phyloP scores from a whole-genome alignment of 2,329 filamentous ascomycete species.

The Chrysoporthe austroafricana region DNA sequence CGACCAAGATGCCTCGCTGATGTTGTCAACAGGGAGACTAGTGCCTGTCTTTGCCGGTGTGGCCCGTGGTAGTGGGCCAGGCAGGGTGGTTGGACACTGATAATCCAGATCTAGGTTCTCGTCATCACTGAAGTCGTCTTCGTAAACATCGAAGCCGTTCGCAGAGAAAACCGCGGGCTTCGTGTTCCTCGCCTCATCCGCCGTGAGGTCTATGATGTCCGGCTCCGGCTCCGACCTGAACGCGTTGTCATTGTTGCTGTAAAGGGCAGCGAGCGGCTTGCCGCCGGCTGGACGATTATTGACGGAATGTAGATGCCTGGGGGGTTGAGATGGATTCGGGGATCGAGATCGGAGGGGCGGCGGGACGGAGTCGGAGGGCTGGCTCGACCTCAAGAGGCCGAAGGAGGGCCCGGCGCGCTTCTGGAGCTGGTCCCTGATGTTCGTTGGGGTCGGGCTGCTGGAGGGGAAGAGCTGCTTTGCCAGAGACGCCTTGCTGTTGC shows the following conservation, averaged over 20 bases:
- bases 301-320: conserved; percentile 26
- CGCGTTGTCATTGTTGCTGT: conserved; percentile 47
- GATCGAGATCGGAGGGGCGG: conserved; percentile 41
- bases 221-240: conserved; percentile 47
- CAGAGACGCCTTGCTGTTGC: conserved; percentile 34
- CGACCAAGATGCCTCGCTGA: conserved; percentile 68
- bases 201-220: conserved; percentile 43
- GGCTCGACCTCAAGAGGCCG: conserved; percentile 26
- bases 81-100: conserved; percentile 60
- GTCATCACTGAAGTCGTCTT: conserved; percentile 88
- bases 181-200: conserved; percentile 33
- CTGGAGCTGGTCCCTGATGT: conserved; percentile 56
- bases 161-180: conserved; percentile 33
- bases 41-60: conserved; percentile 29
- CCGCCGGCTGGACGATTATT: conserved; percentile 29
- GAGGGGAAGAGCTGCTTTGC: conserved; percentile 61
- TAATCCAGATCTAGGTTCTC: conserved; percentile 73
- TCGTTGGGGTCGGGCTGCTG: conserved; percentile 53
- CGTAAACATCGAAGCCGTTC: conserved; percentile 64
- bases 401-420: conserved; percentile 40
- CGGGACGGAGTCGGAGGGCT: conserved; percentile 21
- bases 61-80: conserved; percentile 36
- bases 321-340: conserved; percentile 38
- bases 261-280: conserved; percentile 47
- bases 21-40: conserved; percentile 33